A percentile compares a stretch with the other conserved stretches of the same genome.
phyloP scores from a whole-genome alignment of 306 rosid species.

The Rosa persica region DNA sequence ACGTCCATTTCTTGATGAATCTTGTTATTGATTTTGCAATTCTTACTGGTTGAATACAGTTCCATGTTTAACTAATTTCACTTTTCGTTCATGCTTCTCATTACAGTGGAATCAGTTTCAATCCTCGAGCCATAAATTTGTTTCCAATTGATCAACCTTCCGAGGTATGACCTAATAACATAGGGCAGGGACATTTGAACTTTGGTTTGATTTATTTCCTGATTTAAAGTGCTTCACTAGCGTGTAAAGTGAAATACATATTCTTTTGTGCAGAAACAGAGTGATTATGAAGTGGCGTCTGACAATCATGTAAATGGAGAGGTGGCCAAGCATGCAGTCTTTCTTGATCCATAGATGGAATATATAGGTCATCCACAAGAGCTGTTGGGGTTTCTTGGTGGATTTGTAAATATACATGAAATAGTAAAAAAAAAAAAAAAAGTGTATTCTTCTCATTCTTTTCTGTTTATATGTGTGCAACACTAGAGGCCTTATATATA shows the following conservation, averaged over 20 bases:
- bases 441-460: constrained; percentile 68
- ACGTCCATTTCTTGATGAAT: not conserved
- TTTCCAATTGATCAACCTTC: constrained; percentile 60
- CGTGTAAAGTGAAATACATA: not conserved
- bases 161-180: constrained; percentile 49
- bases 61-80: not conserved
- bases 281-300: constrained; percentile 29
- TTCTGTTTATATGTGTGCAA: constrained; percentile 63
- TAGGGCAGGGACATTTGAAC: not conserved
- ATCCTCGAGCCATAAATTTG: constrained; percentile 74
- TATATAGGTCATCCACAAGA: not conserved
- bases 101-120: constrained; percentile 77
- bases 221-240: not conserved
- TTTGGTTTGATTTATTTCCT: not conserved
- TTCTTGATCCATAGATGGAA: constrained; percentile 54
- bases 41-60: not conserved
- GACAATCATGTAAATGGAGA: constrained; percentile 47
- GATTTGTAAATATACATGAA: constrained; percentile 61
- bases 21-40: not conserved
- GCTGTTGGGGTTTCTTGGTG: constrained; percentile 31
- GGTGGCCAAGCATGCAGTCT: constrained; percentile 53
- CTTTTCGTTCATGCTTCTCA: constrained; percentile 2
- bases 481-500: constrained; percentile 35
- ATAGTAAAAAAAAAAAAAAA: constrained; percentile 28
- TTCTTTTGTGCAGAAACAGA: constrained; percentile 45